A percentile compares a stretch with the other conserved stretches of the same genome.
phyloP scores from a whole-genome alignment of 495 filamentous ascomycete genomes.

The Penicillium salamii region DNA sequence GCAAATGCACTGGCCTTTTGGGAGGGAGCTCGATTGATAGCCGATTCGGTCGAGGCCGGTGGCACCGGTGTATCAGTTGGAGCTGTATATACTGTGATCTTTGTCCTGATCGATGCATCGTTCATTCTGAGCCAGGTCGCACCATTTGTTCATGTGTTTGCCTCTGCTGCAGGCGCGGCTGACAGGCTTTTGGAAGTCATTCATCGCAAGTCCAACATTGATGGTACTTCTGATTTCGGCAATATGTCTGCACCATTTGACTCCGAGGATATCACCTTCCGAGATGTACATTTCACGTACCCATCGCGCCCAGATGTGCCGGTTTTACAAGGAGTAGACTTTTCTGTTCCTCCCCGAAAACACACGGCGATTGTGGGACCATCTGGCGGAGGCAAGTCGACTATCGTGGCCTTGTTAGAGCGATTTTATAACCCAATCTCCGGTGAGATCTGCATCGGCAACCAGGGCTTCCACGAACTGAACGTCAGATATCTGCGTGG shows the following conservation, averaged over 20 bases:
- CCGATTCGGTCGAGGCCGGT: constrained; percentile 42
- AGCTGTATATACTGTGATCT: constrained; percentile 61
- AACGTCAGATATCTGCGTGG: constrained; percentile 58
- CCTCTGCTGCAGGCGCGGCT: constrained; percentile 52
- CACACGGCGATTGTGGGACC: constrained; percentile 65
- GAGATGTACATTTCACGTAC: constrained; percentile 58
- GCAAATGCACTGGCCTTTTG: constrained; percentile 64
- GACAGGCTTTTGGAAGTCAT: constrained; percentile 49
- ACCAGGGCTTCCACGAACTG: constrained; percentile 45
- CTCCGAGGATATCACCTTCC: constrained; percentile 41
- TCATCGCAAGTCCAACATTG: constrained; percentile 48
- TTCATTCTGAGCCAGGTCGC: constrained; percentile 61
- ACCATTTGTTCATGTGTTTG: constrained; percentile 62
- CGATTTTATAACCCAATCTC: constrained; percentile 47
- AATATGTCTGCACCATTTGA: constrained; percentile 26
- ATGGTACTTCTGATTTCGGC: constrained; percentile 40
- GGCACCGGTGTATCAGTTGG: constrained; percentile 45
- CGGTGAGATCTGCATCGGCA: constrained; percentile 48
- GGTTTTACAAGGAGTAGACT: constrained; percentile 44
- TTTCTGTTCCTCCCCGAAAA: constrained; percentile 54
- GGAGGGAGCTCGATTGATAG: constrained; percentile 58
- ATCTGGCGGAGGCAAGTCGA: constrained; percentile 71
- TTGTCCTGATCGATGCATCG: constrained; percentile 60
- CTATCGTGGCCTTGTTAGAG: constrained; percentile 54
- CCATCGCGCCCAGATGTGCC: constrained; percentile 57